Conservation (phyloP, 176 grass and related monocot genomes). For the sorghum (Sorghum bicolor) region Sorghum_bicolor_NCBIv3 NC_012878.2:55531001-55531500, state of each 20-base stretch:
- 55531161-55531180: neutral
- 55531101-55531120: neutral
- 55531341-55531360: neutral
- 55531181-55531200: neutral
- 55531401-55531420: conserved; percentile 80
- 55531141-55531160: neutral
- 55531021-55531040: neutral
- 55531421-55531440: conserved; percentile 79
- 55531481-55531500: neutral
- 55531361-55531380: conserved; percentile 58
- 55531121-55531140: neutral
- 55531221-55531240: neutral
- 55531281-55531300: conserved; percentile 5
- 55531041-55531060: neutral
- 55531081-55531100: neutral
- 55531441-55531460: conserved; percentile 72
- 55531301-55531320: neutral
- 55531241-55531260: neutral
- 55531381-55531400: conserved; percentile 69
- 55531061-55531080: neutral
- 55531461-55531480: conserved; percentile 45
- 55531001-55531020: neutral
- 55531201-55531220: conserved; percentile 4
- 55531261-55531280: neutral
- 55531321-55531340: neutral